Conservation (phyloP, 148 eudicot genomes). For the Chenopodium suecicum region DNA sequence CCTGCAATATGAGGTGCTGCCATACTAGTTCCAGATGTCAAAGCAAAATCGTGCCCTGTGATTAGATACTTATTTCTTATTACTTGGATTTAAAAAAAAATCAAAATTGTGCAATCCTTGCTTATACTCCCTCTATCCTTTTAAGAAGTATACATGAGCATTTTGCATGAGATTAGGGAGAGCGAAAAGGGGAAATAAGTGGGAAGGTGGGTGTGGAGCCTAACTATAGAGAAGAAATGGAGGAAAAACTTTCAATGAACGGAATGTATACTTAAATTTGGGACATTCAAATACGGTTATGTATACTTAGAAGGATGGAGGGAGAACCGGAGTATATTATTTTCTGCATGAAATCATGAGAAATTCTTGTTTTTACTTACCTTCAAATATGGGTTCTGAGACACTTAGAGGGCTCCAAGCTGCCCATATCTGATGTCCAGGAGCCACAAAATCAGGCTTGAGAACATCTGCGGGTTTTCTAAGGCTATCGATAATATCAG, state of each 20-base stretch:
- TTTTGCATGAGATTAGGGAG: background rate
- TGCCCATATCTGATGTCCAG: conserved; percentile 97
- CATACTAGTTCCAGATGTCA: conserved; percentile 93
- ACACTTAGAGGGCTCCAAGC: conserved; percentile 97
- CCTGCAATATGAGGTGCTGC: conserved; percentile 94
- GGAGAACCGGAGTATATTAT: background rate
- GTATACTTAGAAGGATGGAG: background rate
- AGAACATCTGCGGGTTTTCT: conserved; percentile 65
- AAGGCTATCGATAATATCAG: conserved; percentile 57
- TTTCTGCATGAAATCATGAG: background rate
- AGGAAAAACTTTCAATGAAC: background rate
- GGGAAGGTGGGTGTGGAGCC: background rate
- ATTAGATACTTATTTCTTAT: background rate
- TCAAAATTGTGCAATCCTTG: background rate
- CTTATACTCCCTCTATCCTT: background rate
- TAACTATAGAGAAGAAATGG: too few species aligned
- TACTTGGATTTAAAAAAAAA: too few species aligned
- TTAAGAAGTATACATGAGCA: background rate
- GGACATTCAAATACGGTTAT: background rate
- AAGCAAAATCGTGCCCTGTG: conserved; percentile 62
- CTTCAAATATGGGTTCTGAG: conserved; percentile 56
- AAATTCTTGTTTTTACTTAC: conserved; percentile 34
- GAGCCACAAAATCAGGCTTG: conserved; percentile 88
- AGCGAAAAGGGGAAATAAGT: background rate
- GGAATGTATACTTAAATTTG: background rate